Base-by-base conservation (phyloP, 805 yeast genomes). In the Sugiyamaella americana region DNA sequence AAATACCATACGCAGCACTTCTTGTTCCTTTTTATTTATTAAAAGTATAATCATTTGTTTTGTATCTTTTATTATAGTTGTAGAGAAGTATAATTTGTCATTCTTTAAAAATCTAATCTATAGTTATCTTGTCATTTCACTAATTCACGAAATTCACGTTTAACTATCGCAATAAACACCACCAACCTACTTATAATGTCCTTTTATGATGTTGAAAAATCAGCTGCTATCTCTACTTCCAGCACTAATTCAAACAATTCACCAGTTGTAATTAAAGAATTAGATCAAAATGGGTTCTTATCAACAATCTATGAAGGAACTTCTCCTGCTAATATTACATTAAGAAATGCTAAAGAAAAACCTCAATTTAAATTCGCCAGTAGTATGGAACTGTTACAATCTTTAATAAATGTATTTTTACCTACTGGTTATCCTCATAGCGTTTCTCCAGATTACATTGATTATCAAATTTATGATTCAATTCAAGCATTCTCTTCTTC, bases 391-490 rank as follows among this genome's bases (percentile, higher is more conserved):
- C 22, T 49, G n/a, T 32, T 54, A 17, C 64, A 60, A 43, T 41
- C 52, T 24, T 48, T 62, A 11, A 51, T 63, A 16, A 51, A 59
- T 35, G 58, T 65, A 35, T 64, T 64, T 47, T 52, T 64, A 41
- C 69, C 69, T 18, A 60, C 67, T 3, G 69, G 69, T 11, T 64
- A 62, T 44, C 69, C 69, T 8, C 53, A 58, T 36, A 54, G 64
- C 35, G 69, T 64, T 24, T 47, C 51, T 8, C 26, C 58, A 1
- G 69, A 64, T 43, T 64, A 64, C 41, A 49, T 58, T 18, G 58
- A 58, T 39, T 64, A 64, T 44, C 69, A 64, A 52, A 59, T 61
- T n/a, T 64, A 52, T 45, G 69, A 64, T 51, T 63, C 69, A 19
- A 48, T 65, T 26, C 69, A 64, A 50, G 69, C 69, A 11, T 64